These are phyloP conservation scores for Tritrichomonas musculus DNA, from an alignment of 208 protist species.

Conservation along the genomic window DNA sequence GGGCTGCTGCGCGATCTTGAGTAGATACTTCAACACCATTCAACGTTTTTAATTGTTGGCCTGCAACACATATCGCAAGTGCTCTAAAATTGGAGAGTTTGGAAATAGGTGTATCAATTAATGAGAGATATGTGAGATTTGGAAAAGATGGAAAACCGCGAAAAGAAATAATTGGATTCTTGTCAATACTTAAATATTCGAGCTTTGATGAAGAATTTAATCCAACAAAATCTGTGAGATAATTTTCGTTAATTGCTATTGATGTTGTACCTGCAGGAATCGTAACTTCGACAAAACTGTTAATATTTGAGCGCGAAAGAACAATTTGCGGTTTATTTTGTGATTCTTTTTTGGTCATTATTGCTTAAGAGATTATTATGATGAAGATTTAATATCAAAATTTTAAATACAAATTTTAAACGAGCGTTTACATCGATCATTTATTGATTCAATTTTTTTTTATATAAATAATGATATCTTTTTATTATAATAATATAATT, in stretches of 20 bases:
- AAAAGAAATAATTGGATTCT: neutral
- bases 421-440: too few species aligned
- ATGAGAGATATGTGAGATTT: neutral
- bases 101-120: neutral
- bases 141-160: neutral
- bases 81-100: constrained; percentile 3
- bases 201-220: neutral
- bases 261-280: too few species aligned
- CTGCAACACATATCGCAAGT: neutral
- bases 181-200: neutral
- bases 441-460: too few species aligned
- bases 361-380: too few species aligned
- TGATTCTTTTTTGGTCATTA: too few species aligned
- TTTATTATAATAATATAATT: too few species aligned
- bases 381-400: too few species aligned
- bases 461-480: too few species aligned
- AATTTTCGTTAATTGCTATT: neutral
- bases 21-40: neutral
- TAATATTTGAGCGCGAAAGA: too few species aligned
- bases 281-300: too few species aligned
- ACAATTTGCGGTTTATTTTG: too few species aligned
- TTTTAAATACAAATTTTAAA: too few species aligned
- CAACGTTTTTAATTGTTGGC: neutral
- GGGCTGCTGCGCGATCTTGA: neutral
- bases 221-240: neutral